A percentile compares a stretch with the other conserved stretches of the same genome.
Conservation (phyloP, 805 yeast genomes). For the Pichia manshurica region DNA sequence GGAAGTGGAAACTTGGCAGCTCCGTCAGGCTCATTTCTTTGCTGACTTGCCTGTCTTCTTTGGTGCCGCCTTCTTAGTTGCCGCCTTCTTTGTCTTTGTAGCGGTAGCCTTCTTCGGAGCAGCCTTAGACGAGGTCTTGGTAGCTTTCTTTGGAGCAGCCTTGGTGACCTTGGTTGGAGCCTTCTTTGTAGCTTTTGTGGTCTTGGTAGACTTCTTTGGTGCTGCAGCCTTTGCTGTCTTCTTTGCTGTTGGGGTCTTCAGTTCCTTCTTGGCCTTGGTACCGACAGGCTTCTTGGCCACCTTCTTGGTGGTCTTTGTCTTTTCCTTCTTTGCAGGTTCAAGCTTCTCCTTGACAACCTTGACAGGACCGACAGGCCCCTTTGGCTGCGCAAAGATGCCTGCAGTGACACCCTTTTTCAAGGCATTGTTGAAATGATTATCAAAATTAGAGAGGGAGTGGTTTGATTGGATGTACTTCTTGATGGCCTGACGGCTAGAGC, state of each 20-base stretch:
- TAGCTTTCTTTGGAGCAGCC: slow-evolving; percentile 10
- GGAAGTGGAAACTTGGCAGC: background rate
- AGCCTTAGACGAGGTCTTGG: slow-evolving; percentile 9
- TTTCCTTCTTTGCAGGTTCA: slow-evolving; percentile 2
- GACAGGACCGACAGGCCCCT: slow-evolving; percentile 85
- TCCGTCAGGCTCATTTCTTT: background rate
- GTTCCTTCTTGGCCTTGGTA: slow-evolving; percentile 1
- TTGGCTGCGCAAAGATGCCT: slow-evolving; percentile 78
- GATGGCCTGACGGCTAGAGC: slow-evolving; percentile 81
- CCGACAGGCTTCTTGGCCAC: slow-evolving; percentile 1
- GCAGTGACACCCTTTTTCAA: slow-evolving; percentile 72
- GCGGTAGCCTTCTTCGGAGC: slow-evolving; percentile 28
- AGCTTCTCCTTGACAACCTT: slow-evolving; percentile 34
- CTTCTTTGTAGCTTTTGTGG: background rate
- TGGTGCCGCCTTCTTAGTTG: slow-evolving; percentile 17
- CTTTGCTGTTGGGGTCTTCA: slow-evolving; percentile 2
- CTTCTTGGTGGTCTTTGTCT: slow-evolving; percentile 1
- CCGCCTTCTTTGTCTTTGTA: slow-evolving; percentile 16
- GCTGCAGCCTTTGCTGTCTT: background rate
- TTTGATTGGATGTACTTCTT: slow-evolving; percentile 73
- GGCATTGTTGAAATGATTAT: slow-evolving; percentile 69
- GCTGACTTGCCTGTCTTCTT: slow-evolving; percentile 25
- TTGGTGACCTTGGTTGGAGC: slow-evolving; percentile 1
- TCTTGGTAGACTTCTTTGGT: background rate
- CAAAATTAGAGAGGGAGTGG: slow-evolving; percentile 61